Evolutionary conservation across 345 rosid genomes (phyloP), one percentile per base, ranked within the genome.

Genomic region (Boechera divaricarpa): DNA sequence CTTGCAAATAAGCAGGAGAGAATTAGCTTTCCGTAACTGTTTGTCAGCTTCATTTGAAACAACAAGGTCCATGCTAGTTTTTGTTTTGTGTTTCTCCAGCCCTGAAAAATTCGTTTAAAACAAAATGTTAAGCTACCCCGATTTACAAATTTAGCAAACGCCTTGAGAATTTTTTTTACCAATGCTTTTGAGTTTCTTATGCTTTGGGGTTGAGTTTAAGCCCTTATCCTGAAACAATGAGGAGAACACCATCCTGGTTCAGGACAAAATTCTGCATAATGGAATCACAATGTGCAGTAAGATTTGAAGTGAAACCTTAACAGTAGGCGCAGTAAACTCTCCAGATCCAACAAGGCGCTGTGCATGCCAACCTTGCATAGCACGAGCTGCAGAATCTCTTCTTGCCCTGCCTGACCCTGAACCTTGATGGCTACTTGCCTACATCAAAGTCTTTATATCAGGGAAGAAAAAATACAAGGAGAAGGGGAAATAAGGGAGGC

Each of bases 351-450:
- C 83, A 76, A 83, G 83, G 66, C 88, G 89, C 60, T 89, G 93
- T 4, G 92, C 86, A 69, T 90, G 92, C 96, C 92, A 92, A 83
- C 93, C 90, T 82, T 91, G 91, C 98, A 87, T 89, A 53, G 97
- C 97, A 81, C 97, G 97, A 61, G 90, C 87, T 70, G 94, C 92
- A 78, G 97, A 84, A 84, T 84, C 90, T 77, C 97, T 83, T 15
- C 89, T 85, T 77, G 86, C 90, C 78, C 97, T 83, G 48, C 90
- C 88, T 67, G 92, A 88, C 64, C 89, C 91, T 39, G 88, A 44
- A 53, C 84, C 77, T 78, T 83, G 90, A 80, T 80, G 78, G 72
- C 82, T 69, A 66, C 78, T 81, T 66, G 65, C 80, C 94, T 89
- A 85, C 77, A 70, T 15, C 61, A 35, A 63, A 75, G 62, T 64